Percentiles rank a stretch among this genome's conserved stretches.
phyloP scores from a whole-genome alignment of 2,329 filamentous ascomycete genomes.

The Diaporthe longicolla region DNA sequence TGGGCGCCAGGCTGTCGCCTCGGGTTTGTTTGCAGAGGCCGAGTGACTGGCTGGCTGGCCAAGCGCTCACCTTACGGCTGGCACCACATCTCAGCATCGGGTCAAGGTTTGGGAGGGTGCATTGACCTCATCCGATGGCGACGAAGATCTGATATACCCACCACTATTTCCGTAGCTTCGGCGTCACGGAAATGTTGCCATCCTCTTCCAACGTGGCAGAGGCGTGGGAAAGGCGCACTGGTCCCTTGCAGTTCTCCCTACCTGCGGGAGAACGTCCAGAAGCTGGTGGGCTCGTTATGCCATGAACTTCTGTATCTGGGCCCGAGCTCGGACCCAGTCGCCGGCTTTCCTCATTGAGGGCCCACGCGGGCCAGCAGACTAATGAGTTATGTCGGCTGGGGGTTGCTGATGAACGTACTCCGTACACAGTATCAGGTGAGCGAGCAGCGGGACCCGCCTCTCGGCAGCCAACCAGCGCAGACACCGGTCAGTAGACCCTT shows the following conservation, averaged over 20 bases:
- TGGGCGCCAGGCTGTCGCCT: background rate
- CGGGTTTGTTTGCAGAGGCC: background rate
- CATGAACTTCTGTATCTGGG: background rate
- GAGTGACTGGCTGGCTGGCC: background rate
- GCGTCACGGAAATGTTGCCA: conserved; percentile 10
- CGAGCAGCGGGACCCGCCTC: background rate
- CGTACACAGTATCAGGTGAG: conserved; percentile 7
- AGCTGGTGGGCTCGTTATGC: background rate
- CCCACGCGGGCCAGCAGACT: background rate
- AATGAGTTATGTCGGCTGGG: conserved; percentile 1
- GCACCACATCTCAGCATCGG: background rate
- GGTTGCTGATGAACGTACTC: background rate
- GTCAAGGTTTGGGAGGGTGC: background rate
- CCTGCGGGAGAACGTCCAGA: conserved; percentile 8
- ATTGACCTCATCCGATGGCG: conserved; percentile 8
- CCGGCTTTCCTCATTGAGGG: conserved; percentile 28
- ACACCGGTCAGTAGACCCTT: conserved; percentile 3
- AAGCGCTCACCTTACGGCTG: background rate
- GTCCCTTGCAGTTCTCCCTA: background rate
- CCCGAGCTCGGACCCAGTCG: conserved; percentile 14
- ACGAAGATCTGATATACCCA: conserved; percentile 31
- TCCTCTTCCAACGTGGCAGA: conserved; percentile 15
- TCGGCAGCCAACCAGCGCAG: conserved; percentile 14
- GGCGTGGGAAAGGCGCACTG: conserved; percentile 13
- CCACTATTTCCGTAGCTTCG: conserved; percentile 23